These are phyloP conservation scores for Macadamia tetraphylla DNA, from an alignment of 164 flowering plant genomes.

Conservation along the genomic window DNA sequence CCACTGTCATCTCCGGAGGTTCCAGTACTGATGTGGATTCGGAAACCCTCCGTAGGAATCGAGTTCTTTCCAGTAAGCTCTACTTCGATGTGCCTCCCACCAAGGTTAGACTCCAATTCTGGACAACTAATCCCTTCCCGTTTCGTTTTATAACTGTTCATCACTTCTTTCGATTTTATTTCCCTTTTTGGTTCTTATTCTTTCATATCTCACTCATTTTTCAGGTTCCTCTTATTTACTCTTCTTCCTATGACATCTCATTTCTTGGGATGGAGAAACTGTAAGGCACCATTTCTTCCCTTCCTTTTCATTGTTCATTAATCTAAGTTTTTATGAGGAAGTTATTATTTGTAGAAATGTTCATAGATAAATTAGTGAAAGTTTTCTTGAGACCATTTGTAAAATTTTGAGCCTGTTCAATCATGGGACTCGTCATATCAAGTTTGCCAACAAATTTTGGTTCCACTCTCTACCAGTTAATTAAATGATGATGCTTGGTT, in stretches of 20 bases:
- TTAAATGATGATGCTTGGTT: background rate
- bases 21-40: constrained; percentile 18
- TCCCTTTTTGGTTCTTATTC: background rate
- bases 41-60: constrained; percentile 40
- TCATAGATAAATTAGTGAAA: too few species aligned
- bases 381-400: too few species aligned
- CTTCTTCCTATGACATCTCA: constrained; percentile 63
- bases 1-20: constrained; percentile 7
- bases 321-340: too few species aligned
- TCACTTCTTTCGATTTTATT: background rate
- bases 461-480: too few species aligned
- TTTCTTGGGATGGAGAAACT: constrained; percentile 82
- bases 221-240: constrained; percentile 79
- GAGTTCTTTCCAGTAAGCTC: constrained; percentile 79
- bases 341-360: too few species aligned
- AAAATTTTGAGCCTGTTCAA: too few species aligned
- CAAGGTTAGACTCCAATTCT: constrained; percentile 37
- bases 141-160: constrained; percentile 1
- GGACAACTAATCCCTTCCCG: background rate
- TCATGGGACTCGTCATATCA: too few species aligned
- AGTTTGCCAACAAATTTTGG: too few species aligned
- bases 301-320: background rate
- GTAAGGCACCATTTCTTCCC: constrained; percentile 34
- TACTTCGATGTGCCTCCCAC: constrained; percentile 60
- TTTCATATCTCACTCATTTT: background rate